Evolutionary conservation across 2,329 filamentous ascomycete species (phyloP), one percentile per base, ranked within the genome.

Genomic region (Phaeosphaeriaceae sp.): DNA sequence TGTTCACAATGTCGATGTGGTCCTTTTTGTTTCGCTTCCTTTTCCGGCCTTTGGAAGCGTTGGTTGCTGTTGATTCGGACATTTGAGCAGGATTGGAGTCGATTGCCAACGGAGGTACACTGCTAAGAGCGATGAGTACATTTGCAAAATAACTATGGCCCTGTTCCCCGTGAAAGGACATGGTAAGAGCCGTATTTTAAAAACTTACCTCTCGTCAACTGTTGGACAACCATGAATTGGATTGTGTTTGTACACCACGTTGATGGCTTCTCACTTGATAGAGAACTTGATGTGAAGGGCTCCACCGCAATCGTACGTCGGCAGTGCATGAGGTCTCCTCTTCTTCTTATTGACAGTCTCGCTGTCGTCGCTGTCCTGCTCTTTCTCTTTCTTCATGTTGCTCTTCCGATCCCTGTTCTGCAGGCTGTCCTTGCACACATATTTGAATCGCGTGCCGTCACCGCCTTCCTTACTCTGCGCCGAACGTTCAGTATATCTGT

Each of bases 181-280:
- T n/a, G n/a, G n/a, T n/a, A n/a, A n/a, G n/a, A n/a, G n/a, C n/a
- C n/a, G n/a, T n/a, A n/a, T 31, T 11, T 31, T 5, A 48, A 11
- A 33, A 24, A 65, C 70, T 20, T 62, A 73, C 70, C 60, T 63
- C n/a, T 70, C 51, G 19, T 44, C 51, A 22, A 53, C 57, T 24
- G 15, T 41, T 41, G 49, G 58, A 24, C 62, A 63, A n/a, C 56
- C 64, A 54, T 77, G 74, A 24, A 76, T 71, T 4, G 70, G 72
- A 40, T 75, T 76, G 51, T 77, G 74, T 48, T 72, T 73, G 51
- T 78, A 78, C 21, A 77, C 67, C 1, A 76, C 70, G 47, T 76
- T 72, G 31, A 77, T 63, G 6, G 72, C 72, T 27, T 73, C 67
- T 47, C 72, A 62, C 55, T 75, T 73, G 36, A 65, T 71, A 1